These are phyloP conservation scores for Ophiognomonia clavigignenti-juglandacearum DNA, from an alignment of 2,329 filamentous ascomycete species.

Conservation along the genomic window DNA sequence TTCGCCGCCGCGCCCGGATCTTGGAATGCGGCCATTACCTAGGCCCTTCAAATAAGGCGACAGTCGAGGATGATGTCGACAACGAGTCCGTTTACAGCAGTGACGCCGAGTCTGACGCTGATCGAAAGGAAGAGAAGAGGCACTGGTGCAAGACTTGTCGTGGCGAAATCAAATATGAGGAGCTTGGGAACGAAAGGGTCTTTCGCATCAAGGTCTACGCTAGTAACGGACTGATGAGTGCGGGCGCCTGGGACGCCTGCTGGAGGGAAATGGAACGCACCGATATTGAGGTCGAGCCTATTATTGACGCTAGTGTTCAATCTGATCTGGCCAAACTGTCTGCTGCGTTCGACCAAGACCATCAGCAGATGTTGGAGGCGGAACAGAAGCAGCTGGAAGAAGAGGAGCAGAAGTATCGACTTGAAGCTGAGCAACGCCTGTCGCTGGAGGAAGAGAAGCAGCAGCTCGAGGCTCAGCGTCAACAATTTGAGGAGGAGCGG, in stretches of 20 bases:
- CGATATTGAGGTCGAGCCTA: constrained; percentile 83
- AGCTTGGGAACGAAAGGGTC: constrained; percentile 48
- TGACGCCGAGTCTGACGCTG: constrained; percentile 11
- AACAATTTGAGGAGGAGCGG: constrained; percentile 13
- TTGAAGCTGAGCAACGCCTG: constrained; percentile 9
- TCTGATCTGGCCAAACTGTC: constrained; percentile 56
- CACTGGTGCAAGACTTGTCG: constrained; percentile 56
- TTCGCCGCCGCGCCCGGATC: constrained; percentile 60
- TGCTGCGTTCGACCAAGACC: constrained; percentile 19
- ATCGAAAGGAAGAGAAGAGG: constrained; percentile 25
- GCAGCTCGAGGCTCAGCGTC: constrained; percentile 10
- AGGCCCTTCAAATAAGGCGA: constrained; percentile 49
- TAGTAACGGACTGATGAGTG: constrained; percentile 88
- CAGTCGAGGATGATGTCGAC: constrained; percentile 34
- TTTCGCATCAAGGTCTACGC: constrained; percentile 88
- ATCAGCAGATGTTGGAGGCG: constrained; percentile 35
- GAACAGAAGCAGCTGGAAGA: constrained; percentile 24
- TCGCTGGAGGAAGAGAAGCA: constrained; percentile 13
- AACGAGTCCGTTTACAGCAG: constrained; percentile 42
- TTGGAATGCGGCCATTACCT: constrained; percentile 75
- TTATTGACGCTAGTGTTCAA: constrained; percentile 55
- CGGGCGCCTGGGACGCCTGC: constrained; percentile 86
- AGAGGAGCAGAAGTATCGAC: constrained; percentile 25
- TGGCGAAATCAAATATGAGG: constrained; percentile 50
- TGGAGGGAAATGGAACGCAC: constrained; percentile 99